Conservation (phyloP, 2,329 filamentous ascomycete species). For the Penicillium sumatraense region DNA sequence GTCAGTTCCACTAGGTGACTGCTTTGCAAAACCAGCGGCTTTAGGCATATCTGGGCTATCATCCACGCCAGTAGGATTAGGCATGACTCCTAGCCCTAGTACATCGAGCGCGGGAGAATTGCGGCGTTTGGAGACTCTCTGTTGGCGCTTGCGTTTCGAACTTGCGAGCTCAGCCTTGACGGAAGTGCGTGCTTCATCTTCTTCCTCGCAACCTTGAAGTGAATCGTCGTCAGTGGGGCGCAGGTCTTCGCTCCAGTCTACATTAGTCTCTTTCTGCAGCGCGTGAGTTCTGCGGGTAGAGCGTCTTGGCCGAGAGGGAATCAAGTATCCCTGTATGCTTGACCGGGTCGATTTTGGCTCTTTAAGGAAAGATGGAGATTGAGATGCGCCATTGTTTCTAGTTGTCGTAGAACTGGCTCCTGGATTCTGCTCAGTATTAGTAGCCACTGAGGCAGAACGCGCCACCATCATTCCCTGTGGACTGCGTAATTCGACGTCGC, state of each 20-base stretch:
- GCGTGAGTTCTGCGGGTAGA: constrained; percentile 24
- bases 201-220: neutral
- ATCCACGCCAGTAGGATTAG: neutral
- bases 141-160: constrained; percentile 5
- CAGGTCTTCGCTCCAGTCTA: constrained; percentile 39
- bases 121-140: constrained; percentile 5
- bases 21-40: neutral
- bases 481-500: neutral
- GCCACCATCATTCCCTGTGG: neutral
- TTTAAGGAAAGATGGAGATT: neutral
- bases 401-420: too few species aligned
- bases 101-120: neutral
- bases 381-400: too few species aligned
- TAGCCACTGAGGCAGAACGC: neutral
- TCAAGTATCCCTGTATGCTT: constrained; percentile 23
- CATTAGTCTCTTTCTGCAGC: constrained; percentile 15
- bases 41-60: neutral
- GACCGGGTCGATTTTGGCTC: neutral
- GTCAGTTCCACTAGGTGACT: neutral
- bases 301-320: constrained; percentile 17
- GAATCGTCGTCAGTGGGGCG: constrained; percentile 29
- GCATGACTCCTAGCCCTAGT: neutral
- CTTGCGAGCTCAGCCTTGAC: constrained; percentile 6
- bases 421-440: neutral
- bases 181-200: constrained; percentile 19